Conservation (phyloP, 2,329 filamentous ascomycete species). For the Fusarium chuoi region DNA sequence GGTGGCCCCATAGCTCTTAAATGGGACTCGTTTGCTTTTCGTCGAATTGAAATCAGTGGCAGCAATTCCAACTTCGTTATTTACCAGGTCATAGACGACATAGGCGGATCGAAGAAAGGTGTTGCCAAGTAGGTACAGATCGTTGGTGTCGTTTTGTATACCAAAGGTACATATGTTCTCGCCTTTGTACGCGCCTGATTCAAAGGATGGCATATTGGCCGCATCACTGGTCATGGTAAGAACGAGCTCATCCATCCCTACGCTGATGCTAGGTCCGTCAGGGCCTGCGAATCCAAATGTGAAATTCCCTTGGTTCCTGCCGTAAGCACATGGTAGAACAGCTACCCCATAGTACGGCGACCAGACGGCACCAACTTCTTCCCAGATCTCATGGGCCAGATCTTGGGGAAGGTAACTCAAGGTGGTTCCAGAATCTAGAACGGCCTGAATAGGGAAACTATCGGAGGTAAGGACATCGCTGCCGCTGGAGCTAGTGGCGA, state of each 20-base stretch:
- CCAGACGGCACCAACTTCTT: conserved; percentile 64
- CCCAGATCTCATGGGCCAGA: conserved; percentile 64
- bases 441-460: conserved; percentile 63
- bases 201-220: conserved; percentile 50
- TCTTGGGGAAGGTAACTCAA: conserved; percentile 75
- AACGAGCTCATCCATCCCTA: conserved; percentile 67
- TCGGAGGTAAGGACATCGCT: conserved; percentile 57
- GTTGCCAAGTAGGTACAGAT: conserved; percentile 63
- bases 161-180: conserved; percentile 65
- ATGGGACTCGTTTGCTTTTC: conserved; percentile 60
- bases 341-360: conserved; percentile 50
- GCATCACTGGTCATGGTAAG: conserved; percentile 52
- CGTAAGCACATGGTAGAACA: conserved; percentile 62
- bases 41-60: conserved; percentile 66
- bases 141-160: conserved; percentile 60
- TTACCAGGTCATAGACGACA: conserved; percentile 68
- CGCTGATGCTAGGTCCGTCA: conserved; percentile 60
- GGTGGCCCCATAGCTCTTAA: conserved; percentile 58
- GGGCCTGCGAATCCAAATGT: conserved; percentile 64
- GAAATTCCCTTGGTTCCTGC: conserved; percentile 59
- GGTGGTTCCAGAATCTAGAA: conserved; percentile 81
- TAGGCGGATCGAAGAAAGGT: conserved; percentile 70
- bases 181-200: conserved; percentile 55
- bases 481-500: conserved; percentile 60
- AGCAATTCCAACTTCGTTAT: conserved; percentile 66